Percentiles rank a stretch among this genome's conserved stretches.
phyloP scores from a whole-genome alignment of 2,329 filamentous ascomycete genomes.

The Escovopsis sp. region DNA sequence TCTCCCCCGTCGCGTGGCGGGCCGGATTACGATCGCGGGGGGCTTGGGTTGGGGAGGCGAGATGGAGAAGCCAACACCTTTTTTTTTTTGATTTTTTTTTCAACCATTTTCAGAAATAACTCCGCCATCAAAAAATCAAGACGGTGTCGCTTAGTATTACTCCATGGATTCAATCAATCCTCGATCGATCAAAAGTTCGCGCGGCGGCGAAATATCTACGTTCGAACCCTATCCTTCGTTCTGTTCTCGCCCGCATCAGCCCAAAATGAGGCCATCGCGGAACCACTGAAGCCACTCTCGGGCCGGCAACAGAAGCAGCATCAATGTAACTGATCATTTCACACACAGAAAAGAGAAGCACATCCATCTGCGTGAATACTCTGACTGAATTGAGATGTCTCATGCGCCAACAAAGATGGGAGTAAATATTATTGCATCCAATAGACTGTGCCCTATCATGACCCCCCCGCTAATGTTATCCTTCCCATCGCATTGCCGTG shows the following conservation, averaged over 20 bases:
- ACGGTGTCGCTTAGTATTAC: accelerated
- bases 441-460: no score
- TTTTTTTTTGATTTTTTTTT: slow-evolving; percentile 17
- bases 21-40: slow-evolving; percentile 50
- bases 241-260: no score
- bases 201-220: not conserved
- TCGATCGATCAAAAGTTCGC: not conserved
- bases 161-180: slow-evolving; percentile 1
- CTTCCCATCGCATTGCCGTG: no score
- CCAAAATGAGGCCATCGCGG: slow-evolving; percentile 7
- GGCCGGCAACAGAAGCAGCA: no score
- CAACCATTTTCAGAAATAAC: no score
- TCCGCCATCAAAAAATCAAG: not conserved
- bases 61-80: slow-evolving; percentile 40
- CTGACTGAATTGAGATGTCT: no score
- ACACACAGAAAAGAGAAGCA: no score
- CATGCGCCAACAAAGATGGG: no score
- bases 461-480: no score
- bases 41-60: slow-evolving; percentile 41
- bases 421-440: no score
- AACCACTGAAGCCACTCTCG: not conserved
- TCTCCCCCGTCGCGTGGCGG: slow-evolving; percentile 58
- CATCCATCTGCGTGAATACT: no score
- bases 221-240: not conserved
- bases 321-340: no score